Percentiles rank a stretch among this genome's conserved stretches.
phyloP scores from a whole-genome alignment of 2,329 filamentous ascomycete species.

The Polytolypa hystricis region DNA sequence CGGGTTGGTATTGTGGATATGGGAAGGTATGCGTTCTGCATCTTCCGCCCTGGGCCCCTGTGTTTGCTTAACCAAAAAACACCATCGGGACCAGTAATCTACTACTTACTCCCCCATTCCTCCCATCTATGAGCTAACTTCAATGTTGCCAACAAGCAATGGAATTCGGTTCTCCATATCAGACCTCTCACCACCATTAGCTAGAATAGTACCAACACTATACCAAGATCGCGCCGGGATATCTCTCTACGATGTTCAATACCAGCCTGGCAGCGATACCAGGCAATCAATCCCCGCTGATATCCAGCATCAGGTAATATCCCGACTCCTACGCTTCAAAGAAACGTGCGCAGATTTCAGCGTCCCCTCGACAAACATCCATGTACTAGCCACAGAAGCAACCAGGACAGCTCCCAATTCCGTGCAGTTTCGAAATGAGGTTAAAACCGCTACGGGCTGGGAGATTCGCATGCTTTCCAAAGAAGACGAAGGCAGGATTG shows the following conservation, averaged over 20 bases:
- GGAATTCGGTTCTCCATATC: constrained; percentile 89
- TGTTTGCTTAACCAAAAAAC: neutral
- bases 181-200: constrained; percentile 57
- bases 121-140: constrained; percentile 4
- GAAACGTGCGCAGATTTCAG: constrained; percentile 57
- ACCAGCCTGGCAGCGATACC: constrained; percentile 30
- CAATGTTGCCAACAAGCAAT: constrained; percentile 57
- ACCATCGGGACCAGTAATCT: constrained; percentile 1
- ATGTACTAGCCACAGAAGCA: constrained; percentile 78
- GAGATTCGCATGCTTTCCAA: constrained; percentile 63
- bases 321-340: constrained; percentile 59
- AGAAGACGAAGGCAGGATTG: constrained; percentile 70
- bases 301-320: constrained; percentile 56
- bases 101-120: neutral
- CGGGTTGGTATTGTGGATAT: constrained; percentile 31
- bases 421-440: constrained; percentile 53
- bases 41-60: neutral
- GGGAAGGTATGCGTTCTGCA: constrained; percentile 29
- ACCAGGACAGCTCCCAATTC: constrained; percentile 72
- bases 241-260: constrained; percentile 74
- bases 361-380: constrained; percentile 53
- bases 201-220: constrained; percentile 63
- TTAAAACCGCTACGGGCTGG: constrained; percentile 54
- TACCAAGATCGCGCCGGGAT: constrained; percentile 70
- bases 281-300: constrained; percentile 44